These are phyloP conservation scores for Handroanthus guayacan DNA, from an alignment of 257 asterid species.

Conservation along the genomic window DNA sequence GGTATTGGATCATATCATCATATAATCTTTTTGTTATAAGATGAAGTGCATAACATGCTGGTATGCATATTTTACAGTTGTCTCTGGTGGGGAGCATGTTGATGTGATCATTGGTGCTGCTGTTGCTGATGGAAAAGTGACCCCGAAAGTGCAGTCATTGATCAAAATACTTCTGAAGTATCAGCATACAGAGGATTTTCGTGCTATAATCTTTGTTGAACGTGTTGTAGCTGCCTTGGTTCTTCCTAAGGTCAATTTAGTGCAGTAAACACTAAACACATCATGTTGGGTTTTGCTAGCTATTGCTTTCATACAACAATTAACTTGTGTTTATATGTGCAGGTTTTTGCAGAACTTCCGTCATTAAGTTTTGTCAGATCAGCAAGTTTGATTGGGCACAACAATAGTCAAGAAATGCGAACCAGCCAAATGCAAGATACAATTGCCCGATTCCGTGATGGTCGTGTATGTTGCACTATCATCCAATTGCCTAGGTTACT, in stretches of 20 bases:
- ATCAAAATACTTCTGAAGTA: slow-evolving; percentile 89
- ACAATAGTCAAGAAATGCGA: slow-evolving; percentile 98
- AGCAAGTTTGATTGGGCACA: slow-evolving; percentile 96
- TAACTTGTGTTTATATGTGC: slow-evolving; percentile 41
- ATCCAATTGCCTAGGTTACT: slow-evolving; percentile 23
- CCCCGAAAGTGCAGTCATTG: slow-evolving; percentile 98
- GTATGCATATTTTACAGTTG: slow-evolving; percentile 60
- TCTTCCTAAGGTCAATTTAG: slow-evolving; percentile 84
- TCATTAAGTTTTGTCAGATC: slow-evolving; percentile 87
- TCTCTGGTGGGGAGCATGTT: slow-evolving; percentile 98
- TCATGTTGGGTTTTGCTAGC: slow-evolving; percentile 16
- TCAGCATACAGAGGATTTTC: slow-evolving; percentile 92
- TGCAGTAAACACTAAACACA: slow-evolving; percentile 4
- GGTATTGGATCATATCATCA: slow-evolving; percentile 22
- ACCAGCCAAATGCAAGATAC: slow-evolving; percentile 98
- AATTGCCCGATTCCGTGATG: slow-evolving; percentile 92
- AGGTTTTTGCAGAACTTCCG: slow-evolving; percentile 95
- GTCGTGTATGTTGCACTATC: slow-evolving; percentile 77
- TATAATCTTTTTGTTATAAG: not conserved
- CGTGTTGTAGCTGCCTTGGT: slow-evolving; percentile 98
- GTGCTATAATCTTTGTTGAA: slow-evolving; percentile 95
- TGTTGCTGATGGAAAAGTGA: slow-evolving; percentile 99
- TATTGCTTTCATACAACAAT: slow-evolving; percentile 31
- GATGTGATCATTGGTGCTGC: slow-evolving; percentile 98
- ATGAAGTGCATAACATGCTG: slow-evolving; percentile 36